Conservation (phyloP, 1,139 yeast genomes). For the Zhuliangozyma parablackwelliae region DNA sequence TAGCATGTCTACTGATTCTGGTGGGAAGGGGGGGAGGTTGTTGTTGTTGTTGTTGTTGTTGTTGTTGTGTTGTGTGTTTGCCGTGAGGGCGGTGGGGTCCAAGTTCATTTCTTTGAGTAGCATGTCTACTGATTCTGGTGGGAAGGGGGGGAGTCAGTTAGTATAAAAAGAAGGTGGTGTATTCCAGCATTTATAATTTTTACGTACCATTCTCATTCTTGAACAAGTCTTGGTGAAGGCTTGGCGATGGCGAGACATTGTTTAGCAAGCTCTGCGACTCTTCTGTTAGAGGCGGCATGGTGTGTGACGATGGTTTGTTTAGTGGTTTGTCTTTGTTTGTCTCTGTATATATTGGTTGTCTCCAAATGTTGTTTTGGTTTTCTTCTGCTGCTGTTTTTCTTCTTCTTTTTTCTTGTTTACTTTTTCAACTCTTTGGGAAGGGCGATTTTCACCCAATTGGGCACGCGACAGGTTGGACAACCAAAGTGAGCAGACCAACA, state of each 20-base stretch:
- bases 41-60: background rate
- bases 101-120: slow-evolving; percentile 23
- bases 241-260: slow-evolving; percentile 7
- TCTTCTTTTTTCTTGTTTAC: background rate
- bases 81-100: slow-evolving; percentile 8
- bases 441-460: too few species aligned
- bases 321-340: slow-evolving; percentile 1
- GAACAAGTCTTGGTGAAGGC: slow-evolving; percentile 15
- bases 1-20: slow-evolving; percentile 26
- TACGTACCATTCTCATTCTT: slow-evolving; percentile 29
- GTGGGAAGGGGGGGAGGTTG: background rate
- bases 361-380: slow-evolving; percentile 1
- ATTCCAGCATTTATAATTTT: too few species aligned
- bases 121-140: slow-evolving; percentile 24
- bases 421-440: background rate
- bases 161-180: slow-evolving; percentile 2
- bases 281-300: slow-evolving; percentile 1
- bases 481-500: too few species aligned
- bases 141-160: slow-evolving; percentile 5
- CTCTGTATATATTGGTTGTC: slow-evolving; percentile 5
- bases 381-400: background rate
- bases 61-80: background rate
- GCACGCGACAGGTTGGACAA: too few species aligned
- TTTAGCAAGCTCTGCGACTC: slow-evolving; percentile 9
- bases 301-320: background rate